Evolutionary conservation across 768 basidiomycete genomes (phyloP).

Genomic region (Termitomyces sp.): DNA sequence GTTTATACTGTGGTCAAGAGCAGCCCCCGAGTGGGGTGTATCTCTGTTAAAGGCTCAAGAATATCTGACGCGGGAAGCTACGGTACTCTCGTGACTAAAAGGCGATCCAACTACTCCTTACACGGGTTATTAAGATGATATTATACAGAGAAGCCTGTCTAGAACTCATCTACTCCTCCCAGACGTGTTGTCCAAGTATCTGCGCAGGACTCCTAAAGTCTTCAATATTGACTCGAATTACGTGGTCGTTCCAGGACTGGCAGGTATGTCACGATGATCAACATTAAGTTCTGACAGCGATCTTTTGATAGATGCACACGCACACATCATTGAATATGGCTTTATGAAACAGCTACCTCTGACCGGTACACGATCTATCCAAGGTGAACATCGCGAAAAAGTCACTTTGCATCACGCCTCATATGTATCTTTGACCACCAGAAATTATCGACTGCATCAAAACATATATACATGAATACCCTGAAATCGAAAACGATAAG

Average conservation of each 20-base stretch:
- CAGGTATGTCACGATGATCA: slow-evolving; percentile 36
- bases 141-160: slow-evolving; percentile 2
- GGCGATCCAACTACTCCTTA: background rate
- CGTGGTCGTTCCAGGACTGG: slow-evolving; percentile 66
- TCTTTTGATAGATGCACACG: slow-evolving; percentile 60
- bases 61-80: slow-evolving; percentile 45
- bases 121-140: slow-evolving; percentile 8
- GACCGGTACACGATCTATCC: slow-evolving; percentile 47
- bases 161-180: slow-evolving; percentile 3
- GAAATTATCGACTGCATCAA: slow-evolving; percentile 63
- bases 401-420: background rate
- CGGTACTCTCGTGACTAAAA: slow-evolving; percentile 23
- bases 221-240: slow-evolving; percentile 20
- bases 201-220: slow-evolving; percentile 4
- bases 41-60: slow-evolving; percentile 43
- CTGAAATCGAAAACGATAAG: slow-evolving; percentile 47
- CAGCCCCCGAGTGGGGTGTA: slow-evolving; percentile 51
- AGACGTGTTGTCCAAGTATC: slow-evolving; percentile 1
- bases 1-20: slow-evolving; percentile 69
- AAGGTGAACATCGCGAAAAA: slow-evolving; percentile 34
- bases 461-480: slow-evolving; percentile 49
- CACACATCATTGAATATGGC: slow-evolving; percentile 72
- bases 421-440: slow-evolving; percentile 15
- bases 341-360: slow-evolving; percentile 63
- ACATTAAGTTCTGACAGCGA: background rate